Conservation (phyloP, 2,329 filamentous ascomycete species). For the Chaetomiaceae sp. region DNA sequence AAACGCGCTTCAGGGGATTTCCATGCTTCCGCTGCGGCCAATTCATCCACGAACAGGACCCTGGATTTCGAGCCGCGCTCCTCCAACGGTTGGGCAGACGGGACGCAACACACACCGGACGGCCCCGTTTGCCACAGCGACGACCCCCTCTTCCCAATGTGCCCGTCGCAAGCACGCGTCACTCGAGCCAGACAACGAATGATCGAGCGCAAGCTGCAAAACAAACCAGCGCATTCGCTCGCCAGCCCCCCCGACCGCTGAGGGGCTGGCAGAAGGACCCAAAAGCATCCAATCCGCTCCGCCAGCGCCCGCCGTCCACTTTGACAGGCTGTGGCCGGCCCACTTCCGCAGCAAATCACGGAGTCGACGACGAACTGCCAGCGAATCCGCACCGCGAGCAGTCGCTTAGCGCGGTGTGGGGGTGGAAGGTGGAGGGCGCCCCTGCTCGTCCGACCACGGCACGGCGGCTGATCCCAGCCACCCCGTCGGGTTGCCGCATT, state of each 20-base stretch:
- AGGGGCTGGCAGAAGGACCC: slow-evolving; percentile 15
- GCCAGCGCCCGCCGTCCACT: slow-evolving; percentile 27
- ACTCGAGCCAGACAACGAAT: slow-evolving; percentile 9
- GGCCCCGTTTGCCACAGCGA: background rate
- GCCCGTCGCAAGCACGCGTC: slow-evolving; percentile 10
- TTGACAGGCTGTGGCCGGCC: slow-evolving; percentile 26
- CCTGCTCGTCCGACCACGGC: slow-evolving; percentile 8
- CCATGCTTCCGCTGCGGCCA: slow-evolving; percentile 7
- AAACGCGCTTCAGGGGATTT: background rate
- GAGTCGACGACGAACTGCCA: slow-evolving; percentile 10
- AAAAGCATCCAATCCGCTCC: slow-evolving; percentile 26
- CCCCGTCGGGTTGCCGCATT: background rate
- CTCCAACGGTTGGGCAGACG: background rate
- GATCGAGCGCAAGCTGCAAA: slow-evolving; percentile 1
- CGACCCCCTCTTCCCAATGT: background rate
- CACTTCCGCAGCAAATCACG: slow-evolving; percentile 26
- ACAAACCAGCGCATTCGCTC: slow-evolving; percentile 4
- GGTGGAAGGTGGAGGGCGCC: background rate
- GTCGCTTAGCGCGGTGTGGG: slow-evolving; percentile 5
- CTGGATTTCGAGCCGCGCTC: background rate
- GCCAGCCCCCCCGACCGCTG: background rate
- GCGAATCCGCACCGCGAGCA: slow-evolving; percentile 18
- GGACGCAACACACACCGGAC: no score
- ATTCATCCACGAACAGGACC: background rate
- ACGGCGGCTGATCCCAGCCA: background rate